Conservation (phyloP, 1,139 yeast genomes). For the Magnusiomyces paraingens region DNA sequence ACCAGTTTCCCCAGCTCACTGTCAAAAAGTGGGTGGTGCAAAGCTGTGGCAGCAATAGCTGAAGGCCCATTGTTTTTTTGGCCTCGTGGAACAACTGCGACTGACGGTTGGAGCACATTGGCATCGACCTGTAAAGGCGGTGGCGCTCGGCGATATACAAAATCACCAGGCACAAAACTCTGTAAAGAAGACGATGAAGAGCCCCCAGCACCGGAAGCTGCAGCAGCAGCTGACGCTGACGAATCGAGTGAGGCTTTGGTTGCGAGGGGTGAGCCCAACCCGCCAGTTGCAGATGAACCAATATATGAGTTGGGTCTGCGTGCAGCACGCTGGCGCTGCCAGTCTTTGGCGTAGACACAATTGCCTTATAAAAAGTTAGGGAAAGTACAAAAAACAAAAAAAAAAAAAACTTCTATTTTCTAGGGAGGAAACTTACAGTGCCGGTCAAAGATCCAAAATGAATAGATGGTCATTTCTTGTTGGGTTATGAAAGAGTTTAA, state of each 20-base stretch:
- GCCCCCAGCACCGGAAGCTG: not conserved
- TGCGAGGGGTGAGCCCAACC: constrained; percentile 3
- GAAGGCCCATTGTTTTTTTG: constrained; percentile 10
- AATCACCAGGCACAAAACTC: not conserved
- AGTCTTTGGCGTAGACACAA: constrained; percentile 59
- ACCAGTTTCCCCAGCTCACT: constrained; percentile 45
- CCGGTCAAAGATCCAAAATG: constrained; percentile 83
- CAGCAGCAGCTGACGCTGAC: not conserved
- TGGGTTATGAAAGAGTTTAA: constrained; percentile 1
- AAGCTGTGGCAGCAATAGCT: constrained; percentile 47
- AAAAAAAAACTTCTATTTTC: not conserved
- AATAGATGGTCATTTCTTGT: constrained; percentile 51
- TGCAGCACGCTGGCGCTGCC: constrained; percentile 11
- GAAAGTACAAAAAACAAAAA: not conserved
- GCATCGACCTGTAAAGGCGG: constrained; percentile 1
- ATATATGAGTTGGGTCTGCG: constrained; percentile 12
- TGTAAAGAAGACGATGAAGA: not conserved
- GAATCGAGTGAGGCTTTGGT: no score
- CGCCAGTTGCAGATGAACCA: constrained; percentile 11
- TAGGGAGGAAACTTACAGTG: constrained; percentile 48
- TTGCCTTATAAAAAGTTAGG: constrained; percentile 36
- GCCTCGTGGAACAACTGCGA: constrained; percentile 48
- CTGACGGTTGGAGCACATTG: constrained; percentile 17
- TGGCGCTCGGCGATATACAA: constrained; percentile 1
- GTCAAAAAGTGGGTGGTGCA: not conserved